A percentile compares a stretch with the other conserved stretches of the same genome.
Conservation (phyloP, 495 filamentous ascomycete genomes). For the Talaromyces ruber region DNA sequence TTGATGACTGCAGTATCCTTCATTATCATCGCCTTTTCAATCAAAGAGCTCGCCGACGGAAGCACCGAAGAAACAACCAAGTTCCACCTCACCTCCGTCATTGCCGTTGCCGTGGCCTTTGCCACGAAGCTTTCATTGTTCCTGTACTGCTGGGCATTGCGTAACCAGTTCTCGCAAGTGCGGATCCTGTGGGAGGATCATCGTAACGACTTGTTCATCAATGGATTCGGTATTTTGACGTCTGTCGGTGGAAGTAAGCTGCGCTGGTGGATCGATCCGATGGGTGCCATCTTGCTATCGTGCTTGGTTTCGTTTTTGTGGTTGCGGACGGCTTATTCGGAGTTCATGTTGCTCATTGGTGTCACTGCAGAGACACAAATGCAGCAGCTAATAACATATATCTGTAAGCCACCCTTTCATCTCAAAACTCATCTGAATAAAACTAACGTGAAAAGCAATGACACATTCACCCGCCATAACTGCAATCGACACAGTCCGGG, state of each 20-base stretch:
- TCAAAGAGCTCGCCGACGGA: slow-evolving; percentile 51
- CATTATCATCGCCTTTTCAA: slow-evolving; percentile 82
- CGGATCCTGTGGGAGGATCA: slow-evolving; percentile 91
- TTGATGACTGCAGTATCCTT: slow-evolving; percentile 88
- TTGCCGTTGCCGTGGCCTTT: slow-evolving; percentile 83
- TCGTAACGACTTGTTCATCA: slow-evolving; percentile 81
- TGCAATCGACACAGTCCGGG: slow-evolving; percentile 89
- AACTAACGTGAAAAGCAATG: slow-evolving; percentile 41
- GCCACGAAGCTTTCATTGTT: slow-evolving; percentile 76
- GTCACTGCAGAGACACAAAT: slow-evolving; percentile 77
- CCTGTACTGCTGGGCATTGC: slow-evolving; percentile 84
- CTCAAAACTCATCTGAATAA: background rate
- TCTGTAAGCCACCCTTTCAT: slow-evolving; percentile 46
- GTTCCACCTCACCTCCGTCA: slow-evolving; percentile 79
- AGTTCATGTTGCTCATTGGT: slow-evolving; percentile 87
- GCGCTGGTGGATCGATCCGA: slow-evolving; percentile 91
- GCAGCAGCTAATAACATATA: slow-evolving; percentile 93
- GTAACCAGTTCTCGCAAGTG: slow-evolving; percentile 83
- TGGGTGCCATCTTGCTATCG: slow-evolving; percentile 81
- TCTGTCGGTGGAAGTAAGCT: slow-evolving; percentile 80
- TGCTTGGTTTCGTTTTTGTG: slow-evolving; percentile 68
- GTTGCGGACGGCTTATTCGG: slow-evolving; percentile 74
- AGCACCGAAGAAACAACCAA: slow-evolving; percentile 33
- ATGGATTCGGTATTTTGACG: slow-evolving; percentile 85
- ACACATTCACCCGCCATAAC: slow-evolving; percentile 77